Base-by-base conservation (phyloP, 2,329 filamentous ascomycete species). In the Trichoderma atrobrunneum region DNA sequence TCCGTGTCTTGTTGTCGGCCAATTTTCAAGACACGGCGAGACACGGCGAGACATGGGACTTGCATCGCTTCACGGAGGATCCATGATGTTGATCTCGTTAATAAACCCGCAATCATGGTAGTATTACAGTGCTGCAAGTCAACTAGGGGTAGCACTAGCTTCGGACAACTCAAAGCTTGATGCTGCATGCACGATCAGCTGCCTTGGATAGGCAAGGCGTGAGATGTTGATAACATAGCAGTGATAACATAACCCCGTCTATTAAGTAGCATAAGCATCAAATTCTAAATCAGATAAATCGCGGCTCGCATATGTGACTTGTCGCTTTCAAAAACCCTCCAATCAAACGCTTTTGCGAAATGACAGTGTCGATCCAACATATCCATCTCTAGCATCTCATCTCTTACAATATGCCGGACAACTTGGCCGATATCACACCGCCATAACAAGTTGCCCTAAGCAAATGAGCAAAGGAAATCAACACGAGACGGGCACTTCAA, bases 11-110 rank as follows among this genome's bases (percentile, higher is more conserved):
- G n/a, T 12, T 21, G 32, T 67, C 64, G 64, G 64, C 64, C 64
- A 67, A 67, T 67, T 67, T 30, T 43, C 32, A n/a, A 67, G 64
- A 56, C 48, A 57, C 10, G 63, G 14, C 14, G 61, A 65, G 28
- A 56, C 16, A 65, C n/a, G 59, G 32, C 28, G 28, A 60, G 28
- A 30, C 28, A 60, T 32, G 28, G 43, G 43, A 12, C 43, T 24
- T 5, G n/a, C 43, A 48, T 48, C 43, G 43, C 43, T 51, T 51
- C 1, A 39, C 36, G 36, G 36, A 39, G 36, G 1, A 51, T 21
- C 43, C 43, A 51, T 51, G 43, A 21, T 51, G 43, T 21, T 21
- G 43, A 51, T 51, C 43, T 21, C n/a, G 12, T 51, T 51, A 24
- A 21, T 51, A 24, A 21, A 51, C 10, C 43, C 43, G 11, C n/a